phyloP scores from a whole-genome alignment of 106 monocot species.

The Dendrobium catenatum region DNA sequence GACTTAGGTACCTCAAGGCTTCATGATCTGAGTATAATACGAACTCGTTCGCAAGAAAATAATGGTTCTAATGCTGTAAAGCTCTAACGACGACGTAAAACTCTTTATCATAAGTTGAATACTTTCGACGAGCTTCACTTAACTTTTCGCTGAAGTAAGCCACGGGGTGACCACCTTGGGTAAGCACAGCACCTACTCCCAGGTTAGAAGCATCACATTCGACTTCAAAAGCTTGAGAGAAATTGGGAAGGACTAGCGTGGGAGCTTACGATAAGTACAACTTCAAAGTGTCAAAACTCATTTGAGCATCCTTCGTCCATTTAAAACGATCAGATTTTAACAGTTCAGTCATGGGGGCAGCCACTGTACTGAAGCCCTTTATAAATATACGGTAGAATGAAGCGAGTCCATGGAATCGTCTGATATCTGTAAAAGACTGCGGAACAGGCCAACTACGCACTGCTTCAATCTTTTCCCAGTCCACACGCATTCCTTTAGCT shows the following conservation, averaged over 20 bases:
- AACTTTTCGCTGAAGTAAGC: too few species aligned
- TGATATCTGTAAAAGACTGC: constrained; percentile 14
- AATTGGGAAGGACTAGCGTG: not conserved
- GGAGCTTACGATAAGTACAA: not conserved
- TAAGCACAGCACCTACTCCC: constrained; percentile 9
- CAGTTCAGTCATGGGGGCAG: constrained; percentile 6
- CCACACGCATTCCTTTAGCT: not conserved
- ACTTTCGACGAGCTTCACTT: too few species aligned
- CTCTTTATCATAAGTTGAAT: not conserved
- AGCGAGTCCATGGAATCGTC: not conserved
- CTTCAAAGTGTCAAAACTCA: not conserved
- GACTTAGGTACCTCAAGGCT: not conserved
- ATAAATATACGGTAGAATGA: too few species aligned
- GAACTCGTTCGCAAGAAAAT: not conserved
- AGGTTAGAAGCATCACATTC: constrained; percentile 13
- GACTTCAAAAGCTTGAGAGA: not conserved
- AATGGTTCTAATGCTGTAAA: constrained; percentile 1
- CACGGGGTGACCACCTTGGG: not conserved
- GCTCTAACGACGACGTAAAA: not conserved
- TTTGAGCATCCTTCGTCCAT: not conserved
- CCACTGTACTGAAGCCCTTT: constrained; percentile 8
- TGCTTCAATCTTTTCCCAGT: constrained; percentile 3
- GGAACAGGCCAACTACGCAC: constrained; percentile 15
- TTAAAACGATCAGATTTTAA: not conserved
- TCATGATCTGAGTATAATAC: constrained; percentile 7